Evolutionary conservation across 331 rosid genomes (phyloP).

Genomic region (Pyracantha coccinea): DNA sequence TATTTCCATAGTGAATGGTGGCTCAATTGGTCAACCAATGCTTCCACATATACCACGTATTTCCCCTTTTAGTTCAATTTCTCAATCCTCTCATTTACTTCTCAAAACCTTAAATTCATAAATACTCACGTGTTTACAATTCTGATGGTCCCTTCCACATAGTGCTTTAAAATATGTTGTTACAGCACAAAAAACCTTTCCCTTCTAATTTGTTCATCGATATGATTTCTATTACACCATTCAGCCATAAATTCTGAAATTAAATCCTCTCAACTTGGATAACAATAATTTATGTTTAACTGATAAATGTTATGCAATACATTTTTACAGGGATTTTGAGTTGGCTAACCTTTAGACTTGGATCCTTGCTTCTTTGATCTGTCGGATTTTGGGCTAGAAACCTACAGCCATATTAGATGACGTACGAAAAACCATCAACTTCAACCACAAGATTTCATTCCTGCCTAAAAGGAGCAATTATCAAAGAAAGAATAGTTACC

Average conservation of each 20-base stretch:
- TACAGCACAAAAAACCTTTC: too few relatives aligned
- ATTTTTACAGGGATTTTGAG: neutral
- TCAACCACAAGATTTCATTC: slow-evolving; percentile 7
- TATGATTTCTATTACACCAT: too few relatives aligned
- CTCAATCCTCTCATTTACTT: too few relatives aligned
- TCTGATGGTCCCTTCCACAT: too few relatives aligned
- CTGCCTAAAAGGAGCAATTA: neutral
- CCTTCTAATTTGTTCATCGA: too few relatives aligned
- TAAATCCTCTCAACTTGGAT: neutral
- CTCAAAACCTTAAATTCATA: too few relatives aligned
- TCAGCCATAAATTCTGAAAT: neutral
- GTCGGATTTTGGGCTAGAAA: slow-evolving; percentile 27
- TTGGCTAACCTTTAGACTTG: slow-evolving; percentile 40
- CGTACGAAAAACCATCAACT: slow-evolving; percentile 4
- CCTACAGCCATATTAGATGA: slow-evolving; percentile 21
- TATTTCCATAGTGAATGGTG: too few relatives aligned
- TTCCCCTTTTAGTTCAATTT: too few relatives aligned
- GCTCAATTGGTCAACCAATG: too few relatives aligned
- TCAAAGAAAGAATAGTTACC: slow-evolving; percentile 25
- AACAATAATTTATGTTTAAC: neutral
- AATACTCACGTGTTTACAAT: too few relatives aligned
- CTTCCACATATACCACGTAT: too few relatives aligned
- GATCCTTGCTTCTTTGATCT: slow-evolving; percentile 22
- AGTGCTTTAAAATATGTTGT: too few relatives aligned
- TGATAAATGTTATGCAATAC: neutral